phyloP scores from a whole-genome alignment of 768 basidiomycete species.

The Steccherinum ochraceum region DNA sequence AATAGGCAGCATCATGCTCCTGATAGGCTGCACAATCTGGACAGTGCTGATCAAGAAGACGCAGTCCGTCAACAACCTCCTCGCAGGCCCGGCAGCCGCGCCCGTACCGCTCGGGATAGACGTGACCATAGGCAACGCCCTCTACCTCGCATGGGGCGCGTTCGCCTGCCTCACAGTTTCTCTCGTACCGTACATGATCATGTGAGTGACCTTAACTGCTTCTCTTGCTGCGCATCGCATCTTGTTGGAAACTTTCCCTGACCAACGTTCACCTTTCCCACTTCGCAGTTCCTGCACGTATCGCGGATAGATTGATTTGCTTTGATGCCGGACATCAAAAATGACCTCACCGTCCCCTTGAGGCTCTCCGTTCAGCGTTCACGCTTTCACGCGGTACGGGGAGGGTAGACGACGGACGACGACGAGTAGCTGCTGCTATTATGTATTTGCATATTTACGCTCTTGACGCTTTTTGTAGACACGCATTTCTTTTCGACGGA shows the following conservation, averaged over 20 bases:
- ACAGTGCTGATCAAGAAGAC: constrained; percentile 65
- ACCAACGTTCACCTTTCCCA: neutral
- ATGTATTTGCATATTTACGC: neutral
- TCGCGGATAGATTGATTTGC: constrained; percentile 42
- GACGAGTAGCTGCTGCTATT: neutral
- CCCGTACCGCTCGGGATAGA: constrained; percentile 52
- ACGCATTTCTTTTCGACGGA: neutral
- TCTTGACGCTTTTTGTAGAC: neutral
- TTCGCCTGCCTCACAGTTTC: constrained; percentile 63
- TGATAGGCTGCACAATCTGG: constrained; percentile 73
- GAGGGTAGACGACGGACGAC: neutral
- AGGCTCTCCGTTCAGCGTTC: too few species aligned
- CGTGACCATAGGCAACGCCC: constrained; percentile 53
- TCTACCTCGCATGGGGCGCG: constrained; percentile 70
- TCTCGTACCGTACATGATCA: constrained; percentile 70
- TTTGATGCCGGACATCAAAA: constrained; percentile 10
- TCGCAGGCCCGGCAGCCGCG: constrained; percentile 30
- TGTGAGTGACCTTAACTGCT: constrained; percentile 35
- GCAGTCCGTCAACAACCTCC: constrained; percentile 48
- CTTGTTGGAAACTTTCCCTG: neutral
- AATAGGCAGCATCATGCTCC: constrained; percentile 51
- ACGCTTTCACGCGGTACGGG: neutral
- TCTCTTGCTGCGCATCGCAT: neutral
- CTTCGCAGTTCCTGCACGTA: constrained; percentile 82
- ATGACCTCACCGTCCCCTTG: neutral